A percentile compares a stretch with the other conserved stretches of the same genome.
phyloP scores from a whole-genome alignment of 2,329 filamentous ascomycete genomes.

The Aureobasidium musti region DNA sequence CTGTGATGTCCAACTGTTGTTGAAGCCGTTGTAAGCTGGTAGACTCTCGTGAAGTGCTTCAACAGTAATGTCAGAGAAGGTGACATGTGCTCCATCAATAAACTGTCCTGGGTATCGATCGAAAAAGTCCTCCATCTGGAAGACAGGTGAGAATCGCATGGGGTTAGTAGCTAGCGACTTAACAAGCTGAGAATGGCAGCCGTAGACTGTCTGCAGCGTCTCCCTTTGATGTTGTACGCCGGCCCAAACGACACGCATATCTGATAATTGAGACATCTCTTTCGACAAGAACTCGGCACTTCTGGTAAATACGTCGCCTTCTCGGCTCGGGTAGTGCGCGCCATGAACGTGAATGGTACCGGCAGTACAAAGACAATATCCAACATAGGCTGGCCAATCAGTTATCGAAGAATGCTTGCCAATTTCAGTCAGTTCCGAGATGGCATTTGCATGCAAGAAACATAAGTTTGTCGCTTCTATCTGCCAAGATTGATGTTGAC shows the following conservation, averaged over 20 bases:
- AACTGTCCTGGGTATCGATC: conserved; percentile 72
- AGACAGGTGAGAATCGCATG: conserved; percentile 74
- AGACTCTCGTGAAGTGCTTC: conserved; percentile 54
- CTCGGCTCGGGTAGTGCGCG: conserved; percentile 69
- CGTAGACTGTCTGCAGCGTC: conserved; percentile 74
- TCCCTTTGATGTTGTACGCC: conserved; percentile 78
- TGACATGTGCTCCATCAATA: conserved; percentile 75
- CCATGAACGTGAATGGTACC: conserved; percentile 88
- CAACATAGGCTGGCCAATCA: conserved; percentile 84
- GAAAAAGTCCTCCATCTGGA: conserved; percentile 85
- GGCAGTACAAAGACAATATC: conserved; percentile 83
- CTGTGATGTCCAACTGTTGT: conserved; percentile 19
- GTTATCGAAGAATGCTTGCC: conserved; percentile 72
- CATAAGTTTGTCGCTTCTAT: conserved; percentile 88
- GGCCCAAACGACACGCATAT: conserved; percentile 73
- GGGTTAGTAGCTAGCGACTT: conserved; percentile 68
- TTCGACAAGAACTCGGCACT: conserved; percentile 70
- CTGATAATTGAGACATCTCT: conserved; percentile 77
- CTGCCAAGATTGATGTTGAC: conserved; percentile 89
- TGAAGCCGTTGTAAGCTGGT: conserved; percentile 30
- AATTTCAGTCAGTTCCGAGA: conserved; percentile 78
- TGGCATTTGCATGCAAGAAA: conserved; percentile 83
- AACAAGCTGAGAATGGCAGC: conserved; percentile 77
- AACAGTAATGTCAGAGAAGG: conserved; percentile 65
- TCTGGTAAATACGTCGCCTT: conserved; percentile 64